Evolutionary conservation across 768 basidiomycete genomes (phyloP), one percentile per base, ranked within the genome.

Genomic region (Cyathus striatus): DNA sequence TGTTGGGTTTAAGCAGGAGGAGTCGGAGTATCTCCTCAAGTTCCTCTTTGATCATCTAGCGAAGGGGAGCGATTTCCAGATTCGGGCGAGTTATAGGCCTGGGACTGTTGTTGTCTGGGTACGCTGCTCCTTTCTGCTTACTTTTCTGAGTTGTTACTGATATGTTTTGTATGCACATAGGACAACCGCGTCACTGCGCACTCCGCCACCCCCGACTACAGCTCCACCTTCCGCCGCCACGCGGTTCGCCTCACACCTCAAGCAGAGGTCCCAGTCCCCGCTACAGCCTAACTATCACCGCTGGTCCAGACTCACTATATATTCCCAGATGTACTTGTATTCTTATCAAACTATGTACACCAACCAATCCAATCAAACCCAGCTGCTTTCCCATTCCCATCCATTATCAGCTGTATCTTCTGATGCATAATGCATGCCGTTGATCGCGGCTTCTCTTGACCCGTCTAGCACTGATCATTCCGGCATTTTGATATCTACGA

Each of bases 1-100:
- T 53, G 75, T 78, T 34, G 78, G 78, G 4, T 77, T 65, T 63
- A 75, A 73, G 46, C 34, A 62, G 7, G 76, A 79, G 48, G 78
- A 79, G 52, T 77, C 75, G 18, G 75, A 79, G 34, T 70, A 66
- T 47, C 62, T 81, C 20, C 62, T 78, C 49, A 72, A 70, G 35
- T 78, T 79, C 67, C 63, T 41, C 5, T 41, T 30, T 20, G 40
- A 41, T 30, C 40, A 41, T 30, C 40, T 41, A 5, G 24, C 23
- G 6, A 41, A 41, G 40, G 40, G 40, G 16, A 26, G 24, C 12
- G 40, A 41, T 21, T 41, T 41, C 40, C 40, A 41, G 14, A 41
- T 41, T 23, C 6, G 40, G 5, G 40, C 23, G 6, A 41, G 13
- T 12, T 41, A 41, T 21, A 16, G 20, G 25, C 40, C 40, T 5